Percentiles rank a stretch among this genome's conserved stretches.
These are phyloP conservation scores for Suillus decipiens DNA, from an alignment of 768 basidiomycete species.

Conservation along the genomic window DNA sequence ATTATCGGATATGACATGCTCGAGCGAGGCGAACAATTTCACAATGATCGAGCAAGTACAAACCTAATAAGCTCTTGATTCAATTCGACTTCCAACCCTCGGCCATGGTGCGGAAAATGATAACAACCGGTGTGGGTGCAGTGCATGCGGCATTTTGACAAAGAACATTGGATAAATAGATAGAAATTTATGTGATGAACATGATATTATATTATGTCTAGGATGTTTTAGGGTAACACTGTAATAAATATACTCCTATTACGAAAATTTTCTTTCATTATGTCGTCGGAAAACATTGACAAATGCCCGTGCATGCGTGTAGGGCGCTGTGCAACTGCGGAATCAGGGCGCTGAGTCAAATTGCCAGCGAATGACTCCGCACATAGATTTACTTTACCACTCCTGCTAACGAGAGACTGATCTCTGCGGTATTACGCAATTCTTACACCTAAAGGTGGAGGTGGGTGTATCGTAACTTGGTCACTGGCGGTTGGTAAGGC, in stretches of 20 bases:
- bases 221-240: no score
- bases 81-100: background rate
- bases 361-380: background rate
- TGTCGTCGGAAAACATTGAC: no score
- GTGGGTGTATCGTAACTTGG: background rate
- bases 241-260: no score
- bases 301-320: no score
- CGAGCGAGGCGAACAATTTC: background rate
- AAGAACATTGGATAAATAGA: no score
- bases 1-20: slow-evolving; percentile 5
- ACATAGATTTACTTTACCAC: background rate
- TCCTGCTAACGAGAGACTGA: background rate
- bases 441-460: background rate
- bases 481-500: slow-evolving; percentile 3
- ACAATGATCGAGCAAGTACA: background rate
- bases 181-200: no score
- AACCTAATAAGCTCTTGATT: background rate
- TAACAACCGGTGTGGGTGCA: background rate
- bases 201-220: no score
- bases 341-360: background rate
- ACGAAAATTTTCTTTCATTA: no score
- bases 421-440: background rate
- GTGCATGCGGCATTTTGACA: no score
- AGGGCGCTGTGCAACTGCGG: background rate
- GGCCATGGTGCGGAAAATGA: background rate